These are phyloP conservation scores for Chaetomiaceae sp. DNA, from an alignment of 2,329 filamentous ascomycete genomes.

Conservation along the genomic window DNA sequence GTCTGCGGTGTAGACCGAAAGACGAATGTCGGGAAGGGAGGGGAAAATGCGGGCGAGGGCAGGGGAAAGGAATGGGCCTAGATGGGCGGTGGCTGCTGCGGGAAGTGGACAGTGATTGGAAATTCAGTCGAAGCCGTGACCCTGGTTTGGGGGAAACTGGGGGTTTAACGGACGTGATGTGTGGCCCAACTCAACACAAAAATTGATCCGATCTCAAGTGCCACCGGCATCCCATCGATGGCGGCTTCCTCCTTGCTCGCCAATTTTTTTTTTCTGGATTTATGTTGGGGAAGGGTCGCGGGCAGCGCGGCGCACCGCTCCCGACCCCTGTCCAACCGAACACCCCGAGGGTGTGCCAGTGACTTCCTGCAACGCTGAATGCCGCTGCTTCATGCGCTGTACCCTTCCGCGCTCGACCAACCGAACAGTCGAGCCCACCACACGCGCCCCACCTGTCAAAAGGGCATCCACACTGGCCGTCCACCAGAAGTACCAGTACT, in stretches of 20 bases:
- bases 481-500: slow-evolving; percentile 22
- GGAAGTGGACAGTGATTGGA: background rate
- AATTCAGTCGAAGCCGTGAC: background rate
- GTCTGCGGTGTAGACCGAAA: background rate
- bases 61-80: slow-evolving; percentile 1
- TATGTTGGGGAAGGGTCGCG: slow-evolving; percentile 33
- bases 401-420: slow-evolving; percentile 16
- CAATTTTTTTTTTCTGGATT: slow-evolving; percentile 31
- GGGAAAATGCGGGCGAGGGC: background rate
- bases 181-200: slow-evolving; percentile 18
- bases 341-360: slow-evolving; percentile 9
- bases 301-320: slow-evolving; percentile 3
- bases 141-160: slow-evolving; percentile 5
- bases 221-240: slow-evolving; percentile 6
- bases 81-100: background rate
- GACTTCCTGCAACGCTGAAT: slow-evolving; percentile 14
- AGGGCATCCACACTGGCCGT: background rate
- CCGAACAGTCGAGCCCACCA: slow-evolving; percentile 18
- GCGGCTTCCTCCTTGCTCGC: slow-evolving; percentile 25
- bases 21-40: background rate
- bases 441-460: slow-evolving; percentile 25
- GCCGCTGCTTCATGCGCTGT: slow-evolving; percentile 17
- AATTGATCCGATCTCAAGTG: background rate
- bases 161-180: slow-evolving; percentile 14
- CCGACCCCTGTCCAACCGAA: slow-evolving; percentile 22